Evolutionary conservation across 495 filamentous ascomycete genomes (phyloP).

Genomic region (Delitschia confertaspora): DNA sequence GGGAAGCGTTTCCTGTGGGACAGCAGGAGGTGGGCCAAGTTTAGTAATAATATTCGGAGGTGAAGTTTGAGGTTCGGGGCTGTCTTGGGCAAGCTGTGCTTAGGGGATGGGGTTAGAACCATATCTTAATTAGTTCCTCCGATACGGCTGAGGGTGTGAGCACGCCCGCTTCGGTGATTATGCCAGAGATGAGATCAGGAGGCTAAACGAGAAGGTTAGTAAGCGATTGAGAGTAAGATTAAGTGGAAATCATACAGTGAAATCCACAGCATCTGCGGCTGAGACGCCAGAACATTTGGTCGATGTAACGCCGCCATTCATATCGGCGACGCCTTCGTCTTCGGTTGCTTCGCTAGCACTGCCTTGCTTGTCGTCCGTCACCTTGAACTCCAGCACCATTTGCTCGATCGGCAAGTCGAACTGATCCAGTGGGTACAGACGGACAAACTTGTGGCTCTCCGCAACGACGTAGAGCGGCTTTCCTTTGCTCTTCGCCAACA

Average conservation of each 20-base stretch:
- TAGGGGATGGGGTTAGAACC: conserved; percentile 45
- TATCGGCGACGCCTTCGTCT: conserved; percentile 29
- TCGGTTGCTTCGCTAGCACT: conserved; percentile 26
- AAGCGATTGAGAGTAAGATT: background rate
- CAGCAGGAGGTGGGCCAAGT: too few relatives aligned
- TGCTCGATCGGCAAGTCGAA: conserved; percentile 71
- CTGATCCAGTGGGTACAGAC: conserved; percentile 68
- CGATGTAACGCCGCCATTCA: conserved; percentile 4
- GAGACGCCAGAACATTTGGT: conserved; percentile 19
- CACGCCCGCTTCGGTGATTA: conserved; percentile 70
- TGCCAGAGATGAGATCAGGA: conserved; percentile 66
- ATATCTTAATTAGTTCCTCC: conserved; percentile 70
- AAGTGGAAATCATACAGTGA: conserved; percentile 48
- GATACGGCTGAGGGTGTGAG: conserved; percentile 67
- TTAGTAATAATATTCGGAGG: too few relatives aligned
- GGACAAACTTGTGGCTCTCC: conserved; percentile 91
- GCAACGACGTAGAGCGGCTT: conserved; percentile 86
- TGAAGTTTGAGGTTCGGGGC: too few relatives aligned
- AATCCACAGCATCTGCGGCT: conserved; percentile 61
- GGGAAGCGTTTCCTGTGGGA: too few relatives aligned
- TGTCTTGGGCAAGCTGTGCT: too few relatives aligned
- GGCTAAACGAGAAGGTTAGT: conserved; percentile 37
- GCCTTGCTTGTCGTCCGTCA: conserved; percentile 25
- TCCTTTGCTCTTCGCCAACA: conserved; percentile 64
- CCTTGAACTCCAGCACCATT: conserved; percentile 60